phyloP scores from a whole-genome alignment of 164 flowering plant species.

The Magnolia kwangsiensis region DNA sequence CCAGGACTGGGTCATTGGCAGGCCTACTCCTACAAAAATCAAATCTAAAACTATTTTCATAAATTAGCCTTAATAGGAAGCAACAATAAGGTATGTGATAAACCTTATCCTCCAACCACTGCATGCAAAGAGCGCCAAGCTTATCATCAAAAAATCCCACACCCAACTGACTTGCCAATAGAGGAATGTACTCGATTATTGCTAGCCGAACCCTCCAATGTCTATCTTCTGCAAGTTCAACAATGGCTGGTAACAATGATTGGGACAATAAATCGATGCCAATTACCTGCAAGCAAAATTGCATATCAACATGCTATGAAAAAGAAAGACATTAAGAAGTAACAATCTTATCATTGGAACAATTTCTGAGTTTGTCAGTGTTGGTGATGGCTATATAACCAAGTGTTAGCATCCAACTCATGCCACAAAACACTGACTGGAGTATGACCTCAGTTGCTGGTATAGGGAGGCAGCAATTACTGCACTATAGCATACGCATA shows the following conservation, averaged over 20 bases:
- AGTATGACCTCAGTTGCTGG: background rate
- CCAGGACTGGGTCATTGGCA: background rate
- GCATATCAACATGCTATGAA: background rate
- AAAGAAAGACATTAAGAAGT: background rate
- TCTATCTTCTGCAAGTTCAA: conserved; percentile 93
- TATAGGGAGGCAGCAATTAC: background rate
- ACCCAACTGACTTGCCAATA: conserved; percentile 87
- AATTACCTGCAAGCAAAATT: conserved; percentile 15
- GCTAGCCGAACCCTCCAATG: conserved; percentile 95
- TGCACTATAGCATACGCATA: background rate
- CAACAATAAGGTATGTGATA: background rate
- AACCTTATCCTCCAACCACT: conserved; percentile 58
- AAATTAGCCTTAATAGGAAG: background rate
- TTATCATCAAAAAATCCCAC: conserved; percentile 51
- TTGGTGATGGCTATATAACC: background rate
- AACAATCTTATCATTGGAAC: background rate
- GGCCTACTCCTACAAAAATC: background rate
- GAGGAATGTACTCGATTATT: conserved; percentile 82
- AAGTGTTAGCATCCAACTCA: background rate
- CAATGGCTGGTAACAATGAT: conserved; percentile 67
- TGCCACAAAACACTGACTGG: background rate
- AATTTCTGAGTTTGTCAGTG: background rate
- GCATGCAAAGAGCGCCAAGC: conserved; percentile 49
- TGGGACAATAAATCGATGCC: conserved; percentile 24
- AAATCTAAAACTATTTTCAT: background rate